These are phyloP conservation scores for Cruciata laevipes DNA, from an alignment of 257 asterid species.

Conservation along the genomic window DNA sequence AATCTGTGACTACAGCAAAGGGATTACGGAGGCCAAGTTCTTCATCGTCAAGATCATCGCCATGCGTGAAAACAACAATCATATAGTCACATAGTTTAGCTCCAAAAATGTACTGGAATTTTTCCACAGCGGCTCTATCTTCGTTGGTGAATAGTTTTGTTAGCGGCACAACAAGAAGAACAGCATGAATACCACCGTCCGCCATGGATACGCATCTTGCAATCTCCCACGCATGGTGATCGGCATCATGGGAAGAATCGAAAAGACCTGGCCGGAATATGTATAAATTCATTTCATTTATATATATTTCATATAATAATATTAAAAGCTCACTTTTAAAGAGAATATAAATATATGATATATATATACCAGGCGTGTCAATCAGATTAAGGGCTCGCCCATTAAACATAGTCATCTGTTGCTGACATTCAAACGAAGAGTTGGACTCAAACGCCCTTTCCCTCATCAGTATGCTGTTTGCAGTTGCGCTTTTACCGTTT, in stretches of 20 bases:
- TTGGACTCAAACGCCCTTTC: constrained; percentile 46
- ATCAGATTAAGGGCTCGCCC: constrained; percentile 54
- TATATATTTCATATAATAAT: too few species aligned
- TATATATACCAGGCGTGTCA: constrained; percentile 56
- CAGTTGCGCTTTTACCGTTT: constrained; percentile 78
- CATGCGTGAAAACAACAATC: constrained; percentile 64
- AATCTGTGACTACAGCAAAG: too few species aligned
- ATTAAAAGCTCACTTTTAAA: background rate
- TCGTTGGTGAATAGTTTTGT: constrained; percentile 53
- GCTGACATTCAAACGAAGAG: constrained; percentile 34
- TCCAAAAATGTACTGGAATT: constrained; percentile 19
- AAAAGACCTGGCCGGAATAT: background rate
- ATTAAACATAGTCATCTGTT: constrained; percentile 25
- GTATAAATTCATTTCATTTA: background rate
- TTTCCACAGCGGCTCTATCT: constrained; percentile 53
- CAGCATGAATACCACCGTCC: constrained; percentile 42
- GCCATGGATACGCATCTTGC: background rate
- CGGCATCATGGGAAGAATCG: background rate
- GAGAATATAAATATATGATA: background rate
- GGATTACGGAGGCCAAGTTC: too few species aligned
- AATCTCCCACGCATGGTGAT: background rate
- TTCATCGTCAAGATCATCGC: constrained; percentile 61
- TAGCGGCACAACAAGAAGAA: constrained; percentile 54
- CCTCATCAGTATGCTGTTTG: constrained; percentile 60
- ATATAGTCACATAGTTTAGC: constrained; percentile 42